Evolutionary conservation across 2,329 filamentous ascomycete species (phyloP).

Genomic region (Penicillium sclerotigenum): DNA sequence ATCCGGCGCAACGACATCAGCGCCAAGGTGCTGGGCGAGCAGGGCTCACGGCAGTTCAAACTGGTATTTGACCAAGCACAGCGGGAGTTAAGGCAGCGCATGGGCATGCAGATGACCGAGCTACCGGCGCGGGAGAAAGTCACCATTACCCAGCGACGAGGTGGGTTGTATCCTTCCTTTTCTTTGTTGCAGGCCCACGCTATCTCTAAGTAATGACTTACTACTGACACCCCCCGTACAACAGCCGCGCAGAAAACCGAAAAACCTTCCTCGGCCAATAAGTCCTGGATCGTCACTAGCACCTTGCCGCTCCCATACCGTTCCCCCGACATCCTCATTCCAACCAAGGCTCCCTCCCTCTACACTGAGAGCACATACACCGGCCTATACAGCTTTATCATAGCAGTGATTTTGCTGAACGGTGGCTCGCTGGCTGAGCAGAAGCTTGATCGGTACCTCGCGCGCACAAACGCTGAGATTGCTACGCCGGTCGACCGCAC

Average conservation of each 20-base stretch:
- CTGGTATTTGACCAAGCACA: constrained; percentile 75
- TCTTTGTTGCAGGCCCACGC: neutral
- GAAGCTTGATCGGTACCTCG: constrained; percentile 73
- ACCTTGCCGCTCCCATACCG: constrained; percentile 68
- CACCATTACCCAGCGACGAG: constrained; percentile 74
- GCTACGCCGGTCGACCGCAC: constrained; percentile 74
- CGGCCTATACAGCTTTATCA: constrained; percentile 74
- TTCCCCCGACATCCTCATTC: constrained; percentile 63
- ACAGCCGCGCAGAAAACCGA: constrained; percentile 51
- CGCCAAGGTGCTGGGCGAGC: constrained; percentile 66
- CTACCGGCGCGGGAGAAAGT: constrained; percentile 77
- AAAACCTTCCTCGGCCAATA: constrained; percentile 50
- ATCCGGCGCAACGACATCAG: constrained; percentile 59
- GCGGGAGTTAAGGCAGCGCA: constrained; percentile 63
- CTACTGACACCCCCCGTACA: neutral
- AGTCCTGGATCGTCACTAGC: constrained; percentile 74
- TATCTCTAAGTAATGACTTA: neutral
- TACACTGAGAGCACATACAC: constrained; percentile 75
- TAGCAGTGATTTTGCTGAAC: constrained; percentile 70
- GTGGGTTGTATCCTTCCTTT: constrained; percentile 42
- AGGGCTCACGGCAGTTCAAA: constrained; percentile 68
- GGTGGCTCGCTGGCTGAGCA: constrained; percentile 73
- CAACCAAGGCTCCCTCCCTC: constrained; percentile 62
- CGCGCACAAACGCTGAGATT: constrained; percentile 69
- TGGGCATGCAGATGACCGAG: constrained; percentile 92